A percentile compares a stretch with the other conserved stretches of the same genome.
Conservation (phyloP, 768 basidiomycete genomes). For the Mycena chlorophos region DNA sequence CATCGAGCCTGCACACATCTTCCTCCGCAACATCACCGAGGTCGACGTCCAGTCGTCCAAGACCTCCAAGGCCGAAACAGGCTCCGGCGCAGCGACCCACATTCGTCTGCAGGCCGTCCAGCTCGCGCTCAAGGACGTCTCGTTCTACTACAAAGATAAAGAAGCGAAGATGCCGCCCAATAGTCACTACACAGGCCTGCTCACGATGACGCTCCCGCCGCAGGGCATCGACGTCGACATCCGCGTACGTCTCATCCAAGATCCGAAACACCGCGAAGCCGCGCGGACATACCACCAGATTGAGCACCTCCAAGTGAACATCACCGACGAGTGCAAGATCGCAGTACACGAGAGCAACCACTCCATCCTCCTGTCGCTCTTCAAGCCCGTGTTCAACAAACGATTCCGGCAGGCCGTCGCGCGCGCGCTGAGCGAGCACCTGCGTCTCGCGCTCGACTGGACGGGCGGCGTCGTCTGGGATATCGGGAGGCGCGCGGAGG, state of each 20-base stretch:
- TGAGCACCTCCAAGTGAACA: slow-evolving; percentile 52
- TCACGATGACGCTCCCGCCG: slow-evolving; percentile 60
- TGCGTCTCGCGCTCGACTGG: slow-evolving; percentile 51
- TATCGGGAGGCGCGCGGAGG: slow-evolving; percentile 52
- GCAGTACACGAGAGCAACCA: slow-evolving; percentile 63
- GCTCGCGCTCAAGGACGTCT: slow-evolving; percentile 60
- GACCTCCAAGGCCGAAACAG: slow-evolving; percentile 43
- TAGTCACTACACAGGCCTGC: slow-evolving; percentile 59
- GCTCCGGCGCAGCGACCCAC: slow-evolving; percentile 63
- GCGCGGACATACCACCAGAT: slow-evolving; percentile 55
- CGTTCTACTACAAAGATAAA: slow-evolving; percentile 73
- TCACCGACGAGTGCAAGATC: slow-evolving; percentile 57
- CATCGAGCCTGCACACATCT: slow-evolving; percentile 65
- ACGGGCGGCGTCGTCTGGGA: slow-evolving; percentile 61
- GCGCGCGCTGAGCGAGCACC: slow-evolving; percentile 54
- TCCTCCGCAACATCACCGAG: slow-evolving; percentile 67
- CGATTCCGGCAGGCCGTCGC: slow-evolving; percentile 60
- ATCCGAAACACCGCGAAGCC: slow-evolving; percentile 44
- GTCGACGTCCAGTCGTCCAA: slow-evolving; percentile 35
- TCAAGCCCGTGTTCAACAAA: slow-evolving; percentile 59
- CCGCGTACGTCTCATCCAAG: slow-evolving; percentile 61
- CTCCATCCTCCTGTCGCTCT: slow-evolving; percentile 55
- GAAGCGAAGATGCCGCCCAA: slow-evolving; percentile 36
- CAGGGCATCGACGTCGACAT: slow-evolving; percentile 69
- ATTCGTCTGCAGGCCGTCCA: slow-evolving; percentile 67